Evolutionary conservation across 2,329 filamentous ascomycete genomes (phyloP), one percentile per base, ranked within the genome.

Genomic region (Nemania sp.): DNA sequence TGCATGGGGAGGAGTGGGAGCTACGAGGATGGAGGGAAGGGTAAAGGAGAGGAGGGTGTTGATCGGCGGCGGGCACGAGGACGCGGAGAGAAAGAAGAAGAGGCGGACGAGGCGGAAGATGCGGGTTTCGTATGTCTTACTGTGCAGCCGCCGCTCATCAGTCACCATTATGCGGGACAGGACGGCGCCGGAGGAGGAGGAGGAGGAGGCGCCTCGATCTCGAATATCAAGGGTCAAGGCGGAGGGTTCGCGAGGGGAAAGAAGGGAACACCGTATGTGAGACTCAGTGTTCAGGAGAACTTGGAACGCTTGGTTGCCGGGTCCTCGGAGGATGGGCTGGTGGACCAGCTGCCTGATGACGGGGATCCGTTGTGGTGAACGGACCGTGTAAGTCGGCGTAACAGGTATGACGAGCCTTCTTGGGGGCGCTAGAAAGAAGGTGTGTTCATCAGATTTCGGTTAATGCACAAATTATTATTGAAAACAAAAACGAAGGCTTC

Each of bases 61-160:
- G 7, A 10, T 17, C 25, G 12, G 13, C 5, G n/a, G 29, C 17
- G 6, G n/a, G n/a, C 9, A 34, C 11, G n/a, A 7, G 15, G 18
- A 29, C 5, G 29, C 21, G 17, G 35, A n/a, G 13, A 43, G 13
- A n/a, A 20, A 20, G 17, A 43, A 15, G 25, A 13, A 18, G 46
- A 17, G 15, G 29, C 34, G 3, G 46, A n/a, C 15, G 21, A 34
- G 7, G 25, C 3, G 20, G 46, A 32, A n/a, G 20, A 47, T 6
- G 21, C 2, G 20, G 13, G 15, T 6, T 66, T 64, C 0, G 57
- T 68, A 1, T 72, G 70, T 35, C 53, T 72, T 42, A 72, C 70
- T 1, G 68, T 72, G 11, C 70, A 71, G 32, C 70, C 70, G 18
- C 70, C 70, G 5, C 55, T 72, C 9, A 59, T 72, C 47, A 71